Percentiles rank a stretch among this genome's conserved stretches.
Evolutionary conservation across 352 stramenopile genomes (phyloP).

Genomic region (Hyaloperonospora arabidopsidis): DNA sequence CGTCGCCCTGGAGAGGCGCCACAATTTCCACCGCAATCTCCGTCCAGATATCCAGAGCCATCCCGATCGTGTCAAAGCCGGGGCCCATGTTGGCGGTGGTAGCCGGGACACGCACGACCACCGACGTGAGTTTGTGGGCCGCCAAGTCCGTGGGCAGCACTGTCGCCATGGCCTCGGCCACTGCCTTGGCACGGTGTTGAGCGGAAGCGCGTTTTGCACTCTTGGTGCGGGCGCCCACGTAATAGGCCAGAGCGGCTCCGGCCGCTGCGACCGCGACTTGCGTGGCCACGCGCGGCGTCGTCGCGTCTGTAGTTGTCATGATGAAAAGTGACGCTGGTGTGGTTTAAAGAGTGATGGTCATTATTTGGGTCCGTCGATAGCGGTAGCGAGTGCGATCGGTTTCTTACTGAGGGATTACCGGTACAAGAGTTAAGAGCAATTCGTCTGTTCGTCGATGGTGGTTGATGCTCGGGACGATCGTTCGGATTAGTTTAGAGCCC

Average conservation of each 20-base stretch:
- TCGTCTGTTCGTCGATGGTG: too few species aligned
- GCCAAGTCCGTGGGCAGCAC: constrained; percentile 27
- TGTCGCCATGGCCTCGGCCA: constrained; percentile 19
- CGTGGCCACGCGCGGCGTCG: constrained; percentile 31
- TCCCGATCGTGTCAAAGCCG: constrained; percentile 96
- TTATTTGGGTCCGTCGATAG: too few species aligned
- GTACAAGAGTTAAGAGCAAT: too few species aligned
- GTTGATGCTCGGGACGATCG: too few species aligned
- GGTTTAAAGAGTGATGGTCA: too few species aligned
- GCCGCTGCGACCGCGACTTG: constrained; percentile 53
- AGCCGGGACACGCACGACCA: constrained; percentile 97
- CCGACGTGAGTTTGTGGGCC: constrained; percentile 62
- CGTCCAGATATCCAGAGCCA: constrained; percentile 98
- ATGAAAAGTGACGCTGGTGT: too few species aligned
- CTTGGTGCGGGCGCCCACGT: constrained; percentile 51
- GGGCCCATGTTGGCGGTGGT: constrained; percentile 98
- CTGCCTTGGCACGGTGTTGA: constrained; percentile 12
- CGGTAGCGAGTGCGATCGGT: too few species aligned
- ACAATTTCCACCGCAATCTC: constrained; percentile 94
- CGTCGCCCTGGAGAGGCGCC: constrained; percentile 23
- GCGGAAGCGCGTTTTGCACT: constrained; percentile 22
- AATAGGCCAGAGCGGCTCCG: constrained; percentile 51
- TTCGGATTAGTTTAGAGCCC: too few species aligned
- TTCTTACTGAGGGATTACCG: too few species aligned
- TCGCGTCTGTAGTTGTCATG: constrained; percentile 11